These are phyloP conservation scores for Ogataea salicorniae DNA, from an alignment of 805 yeast genomes.

Conservation along the genomic window DNA sequence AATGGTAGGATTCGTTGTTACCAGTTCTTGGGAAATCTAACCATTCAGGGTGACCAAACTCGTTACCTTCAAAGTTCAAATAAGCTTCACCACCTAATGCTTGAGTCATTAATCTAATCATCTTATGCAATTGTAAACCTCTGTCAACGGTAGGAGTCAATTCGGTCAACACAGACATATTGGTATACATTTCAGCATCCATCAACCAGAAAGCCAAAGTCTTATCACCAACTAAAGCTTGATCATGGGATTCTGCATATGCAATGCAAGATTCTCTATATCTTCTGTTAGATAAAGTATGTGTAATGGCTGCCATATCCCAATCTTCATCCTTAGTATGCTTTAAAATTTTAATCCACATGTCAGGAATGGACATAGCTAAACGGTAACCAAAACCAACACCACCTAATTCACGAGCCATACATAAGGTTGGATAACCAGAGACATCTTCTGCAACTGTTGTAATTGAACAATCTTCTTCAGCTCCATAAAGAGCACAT, in stretches of 20 bases:
- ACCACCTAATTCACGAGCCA: slow-evolving; percentile 72
- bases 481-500: slow-evolving; percentile 46
- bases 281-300: slow-evolving; percentile 82
- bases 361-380: slow-evolving; percentile 97
- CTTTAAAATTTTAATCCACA: slow-evolving; percentile 95
- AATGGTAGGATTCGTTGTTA: slow-evolving; percentile 82
- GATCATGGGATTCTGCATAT: slow-evolving; percentile 94
- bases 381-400: slow-evolving; percentile 90
- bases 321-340: slow-evolving; percentile 84
- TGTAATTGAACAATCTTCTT: slow-evolving; percentile 34
- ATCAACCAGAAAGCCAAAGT: slow-evolving; percentile 96
- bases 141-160: slow-evolving; percentile 78
- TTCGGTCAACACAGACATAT: slow-evolving; percentile 76
- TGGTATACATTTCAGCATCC: slow-evolving; percentile 98
- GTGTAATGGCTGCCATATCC: slow-evolving; percentile 78
- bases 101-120: slow-evolving; percentile 84
- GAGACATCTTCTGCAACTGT: slow-evolving; percentile 96
- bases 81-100: slow-evolving; percentile 97
- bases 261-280: slow-evolving; percentile 85
- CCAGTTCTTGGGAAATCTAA: slow-evolving; percentile 93
- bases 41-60: slow-evolving; percentile 99
- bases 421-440: slow-evolving; percentile 93
- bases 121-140: slow-evolving; percentile 84
- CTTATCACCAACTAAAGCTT: slow-evolving; percentile 95
- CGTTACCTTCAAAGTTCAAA: slow-evolving; percentile 94